Evolutionary conservation across 352 stramenopile species (phyloP).

Genomic region (Thalassiosira exigua): DNA sequence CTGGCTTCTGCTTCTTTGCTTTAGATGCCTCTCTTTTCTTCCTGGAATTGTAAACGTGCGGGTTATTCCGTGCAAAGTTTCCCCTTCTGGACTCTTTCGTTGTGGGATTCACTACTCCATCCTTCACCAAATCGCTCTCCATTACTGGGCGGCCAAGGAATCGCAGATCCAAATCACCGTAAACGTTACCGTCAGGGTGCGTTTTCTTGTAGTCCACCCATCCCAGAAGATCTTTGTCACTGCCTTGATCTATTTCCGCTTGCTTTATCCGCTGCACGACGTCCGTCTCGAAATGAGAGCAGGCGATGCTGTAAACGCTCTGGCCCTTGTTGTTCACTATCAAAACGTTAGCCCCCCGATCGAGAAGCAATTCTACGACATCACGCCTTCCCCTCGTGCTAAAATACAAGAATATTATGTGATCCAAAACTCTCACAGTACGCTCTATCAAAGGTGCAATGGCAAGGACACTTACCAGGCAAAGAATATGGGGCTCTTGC

Average conservation of each 20-base stretch:
- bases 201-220: slow-evolving; percentile 74
- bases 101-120: slow-evolving; percentile 74
- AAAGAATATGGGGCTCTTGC: slow-evolving; percentile 85
- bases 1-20: slow-evolving; percentile 15
- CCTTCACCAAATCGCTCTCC: slow-evolving; percentile 60
- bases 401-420: too few species aligned
- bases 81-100: slow-evolving; percentile 65
- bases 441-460: too few species aligned
- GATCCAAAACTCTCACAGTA: too few species aligned
- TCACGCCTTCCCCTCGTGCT: too few species aligned
- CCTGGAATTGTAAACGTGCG: slow-evolving; percentile 28
- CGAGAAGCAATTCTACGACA: slow-evolving; percentile 65
- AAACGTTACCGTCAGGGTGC: slow-evolving; percentile 72
- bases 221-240: slow-evolving; percentile 19
- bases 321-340: slow-evolving; percentile 87
- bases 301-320: slow-evolving; percentile 49
- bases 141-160: slow-evolving; percentile 61
- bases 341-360: slow-evolving; percentile 51
- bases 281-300: slow-evolving; percentile 37
- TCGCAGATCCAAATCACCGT: slow-evolving; percentile 77
- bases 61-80: slow-evolving; percentile 74
- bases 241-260: slow-evolving; percentile 29
- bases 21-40: slow-evolving; percentile 8
- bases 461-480: too few species aligned
- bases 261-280: slow-evolving; percentile 49